These are phyloP conservation scores for Colletotrichum lentis DNA, from an alignment of 2,329 filamentous ascomycete species.

Conservation along the genomic window DNA sequence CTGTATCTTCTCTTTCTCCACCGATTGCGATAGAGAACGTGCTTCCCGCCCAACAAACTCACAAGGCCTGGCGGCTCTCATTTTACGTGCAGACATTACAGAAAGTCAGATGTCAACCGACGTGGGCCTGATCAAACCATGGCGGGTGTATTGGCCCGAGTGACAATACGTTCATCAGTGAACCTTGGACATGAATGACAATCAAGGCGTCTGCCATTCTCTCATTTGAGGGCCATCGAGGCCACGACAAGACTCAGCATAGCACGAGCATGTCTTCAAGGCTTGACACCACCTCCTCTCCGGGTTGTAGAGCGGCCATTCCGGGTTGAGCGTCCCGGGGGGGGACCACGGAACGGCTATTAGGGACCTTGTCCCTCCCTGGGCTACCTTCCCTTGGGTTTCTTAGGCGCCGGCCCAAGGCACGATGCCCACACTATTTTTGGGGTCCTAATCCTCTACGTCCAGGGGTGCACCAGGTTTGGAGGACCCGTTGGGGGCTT, in stretches of 20 bases:
- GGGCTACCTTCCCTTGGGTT: conserved; percentile 4
- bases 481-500: conserved; percentile 1
- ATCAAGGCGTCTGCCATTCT: conserved; percentile 1
- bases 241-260: conserved; percentile 18
- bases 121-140: conserved; percentile 14
- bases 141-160: conserved; percentile 11
- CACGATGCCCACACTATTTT: conserved; percentile 30
- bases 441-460: conserved; percentile 22
- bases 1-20: conserved; percentile 15
- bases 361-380: conserved; percentile 32
- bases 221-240: background rate
- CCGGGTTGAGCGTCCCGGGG: conserved; percentile 27
- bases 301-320: conserved; percentile 34
- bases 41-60: conserved; percentile 3
- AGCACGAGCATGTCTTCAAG: conserved; percentile 1
- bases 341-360: conserved; percentile 24
- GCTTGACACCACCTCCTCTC: conserved; percentile 11
- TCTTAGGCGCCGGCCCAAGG: conserved; percentile 24
- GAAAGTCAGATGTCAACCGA: conserved; percentile 4
- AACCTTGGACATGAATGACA: background rate
- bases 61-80: background rate
- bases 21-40: conserved; percentile 8
- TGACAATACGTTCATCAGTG: background rate
- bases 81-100: conserved; percentile 6
- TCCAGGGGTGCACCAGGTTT: conserved; percentile 8